Evolutionary conservation across 1,139 yeast genomes (phyloP), one percentile per base, ranked within the genome.

Genomic region (Geotrichum bryndzae): DNA sequence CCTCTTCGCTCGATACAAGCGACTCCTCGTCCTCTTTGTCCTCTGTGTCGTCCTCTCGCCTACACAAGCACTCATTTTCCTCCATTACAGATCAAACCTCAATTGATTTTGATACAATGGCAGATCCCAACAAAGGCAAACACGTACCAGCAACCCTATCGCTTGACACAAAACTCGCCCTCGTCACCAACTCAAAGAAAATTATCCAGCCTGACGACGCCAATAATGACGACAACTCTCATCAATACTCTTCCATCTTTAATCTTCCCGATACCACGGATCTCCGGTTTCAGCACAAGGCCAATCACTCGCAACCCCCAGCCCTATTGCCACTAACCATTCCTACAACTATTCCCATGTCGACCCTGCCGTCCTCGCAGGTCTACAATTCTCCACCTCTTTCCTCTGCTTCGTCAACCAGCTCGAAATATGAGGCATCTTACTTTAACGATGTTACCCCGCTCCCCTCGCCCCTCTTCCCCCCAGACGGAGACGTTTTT

Each of bases 381-480:
- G 18, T 25, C 15, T 18, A 29, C n/a, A 13, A 25, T 22, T 48
- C 57, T 50, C 62, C 33, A 29, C 59, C 11, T 35, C 57, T 50
- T 31, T 59, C 38, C 11, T 48, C 51, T 53, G 52, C 57, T 23
- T 54, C 53, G 41, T 61, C 63, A 18, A 25, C 45, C 4, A 58
- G 54, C 11, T 54, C 56, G 13, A 48, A 57, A 15, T 45, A 55
- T 18, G 53, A 53, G 6, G 22, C 61, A 3, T 15, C 65, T 15
- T 23, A 52, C 22, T 64, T 57, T 55, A 54, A 59, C 55, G 74
- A 70, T 48, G 64, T 73, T 23, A 65, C 70, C 1, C 70, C 73
- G 1, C 66, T 73, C n/a, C 75, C 75, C 1, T 72, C 75, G 15
- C 75, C 75, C 1, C 60, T 70, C n/a, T 66, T 71, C 2, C 66